Base-by-base conservation (phyloP, 441 rosid species). In the Daphne laureola region DNA sequence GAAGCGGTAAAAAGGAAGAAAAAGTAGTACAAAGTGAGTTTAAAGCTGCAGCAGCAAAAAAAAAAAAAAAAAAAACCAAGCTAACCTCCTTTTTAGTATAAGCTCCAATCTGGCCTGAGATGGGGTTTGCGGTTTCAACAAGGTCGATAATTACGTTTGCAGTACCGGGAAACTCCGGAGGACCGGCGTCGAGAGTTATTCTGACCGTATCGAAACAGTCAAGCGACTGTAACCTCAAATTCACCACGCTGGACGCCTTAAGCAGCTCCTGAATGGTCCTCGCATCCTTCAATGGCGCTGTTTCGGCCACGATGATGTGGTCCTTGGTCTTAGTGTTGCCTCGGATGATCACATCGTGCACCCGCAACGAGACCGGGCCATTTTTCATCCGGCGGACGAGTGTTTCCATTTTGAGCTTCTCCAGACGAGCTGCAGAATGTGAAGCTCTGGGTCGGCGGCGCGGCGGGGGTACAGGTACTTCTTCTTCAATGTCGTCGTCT, bases 141-240 rank as follows among this genome's bases (percentile, higher is more conserved):
- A 91, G 85, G 45, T 91, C 71, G 43, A 87, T 72, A 1, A 91
- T 62, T 38, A 91, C 95, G 65, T 86, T 87, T 13, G 92, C 81
- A 1, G 96, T 85, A 14, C 84, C 96, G n/a, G 96, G 87, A n/a
- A 91, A 78, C 78, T 91, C 98, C 13, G 77, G 79, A 8, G 96
- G 95, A 26, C 98, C 98, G 1, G 92, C 68, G 67, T 87, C 96
- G 49, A 87, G 93, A 17, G 80, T 85, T 15, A 90, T 78, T 49
- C 57, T 83, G 12, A 87, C 92, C 15, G 95, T 82, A 67, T 85
- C 95, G 35, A 90, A 91, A 60, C 82, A 65, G 16, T 80, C 95
- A 2, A 91, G 80, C 46, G 83, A 80, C 41, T 76, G 82, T 50
- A 90, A 73, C 74, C 79, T 77, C 53, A 73, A 76, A 72, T 75